Evolutionary conservation across 2,329 filamentous ascomycete species (phyloP).

Genomic region (Dothistroma pini): DNA sequence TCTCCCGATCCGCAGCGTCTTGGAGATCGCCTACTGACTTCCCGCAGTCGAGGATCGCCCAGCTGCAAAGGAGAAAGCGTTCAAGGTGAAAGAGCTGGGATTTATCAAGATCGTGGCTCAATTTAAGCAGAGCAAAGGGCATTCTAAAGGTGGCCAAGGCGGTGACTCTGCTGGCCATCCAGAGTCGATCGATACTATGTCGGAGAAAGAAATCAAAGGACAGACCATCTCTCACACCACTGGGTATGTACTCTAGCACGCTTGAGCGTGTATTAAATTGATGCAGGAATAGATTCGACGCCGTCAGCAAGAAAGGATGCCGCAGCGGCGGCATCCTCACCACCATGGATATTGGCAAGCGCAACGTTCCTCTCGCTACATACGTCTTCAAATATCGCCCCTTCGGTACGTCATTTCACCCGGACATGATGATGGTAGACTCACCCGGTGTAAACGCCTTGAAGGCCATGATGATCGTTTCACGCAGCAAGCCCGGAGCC

Average conservation of each 20-base stretch:
- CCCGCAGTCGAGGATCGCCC: neutral
- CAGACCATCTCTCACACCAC: conserved; percentile 17
- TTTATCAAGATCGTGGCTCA: neutral
- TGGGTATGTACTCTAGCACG: neutral
- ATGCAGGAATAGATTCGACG: neutral
- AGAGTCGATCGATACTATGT: neutral
- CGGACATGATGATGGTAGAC: neutral
- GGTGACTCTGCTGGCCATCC: neutral
- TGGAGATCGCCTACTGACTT: neutral
- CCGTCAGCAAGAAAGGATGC: neutral
- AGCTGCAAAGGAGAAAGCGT: neutral
- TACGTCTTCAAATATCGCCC: conserved; percentile 23
- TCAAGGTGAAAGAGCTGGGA: neutral
- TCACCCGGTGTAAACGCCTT: conserved; percentile 11
- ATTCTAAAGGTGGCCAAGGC: neutral
- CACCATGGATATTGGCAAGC: neutral
- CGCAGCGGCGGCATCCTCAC: neutral
- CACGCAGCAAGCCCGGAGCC: conserved; percentile 9
- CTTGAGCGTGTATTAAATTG: neutral
- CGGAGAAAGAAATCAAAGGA: conserved; percentile 24
- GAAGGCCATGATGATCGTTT: conserved; percentile 11
- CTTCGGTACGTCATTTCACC: conserved; percentile 9
- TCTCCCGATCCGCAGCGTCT: neutral
- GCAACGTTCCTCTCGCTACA: neutral
- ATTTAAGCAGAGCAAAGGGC: neutral